phyloP scores from a whole-genome alignment of 768 basidiomycete species.

The Leccinum arenicola region DNA sequence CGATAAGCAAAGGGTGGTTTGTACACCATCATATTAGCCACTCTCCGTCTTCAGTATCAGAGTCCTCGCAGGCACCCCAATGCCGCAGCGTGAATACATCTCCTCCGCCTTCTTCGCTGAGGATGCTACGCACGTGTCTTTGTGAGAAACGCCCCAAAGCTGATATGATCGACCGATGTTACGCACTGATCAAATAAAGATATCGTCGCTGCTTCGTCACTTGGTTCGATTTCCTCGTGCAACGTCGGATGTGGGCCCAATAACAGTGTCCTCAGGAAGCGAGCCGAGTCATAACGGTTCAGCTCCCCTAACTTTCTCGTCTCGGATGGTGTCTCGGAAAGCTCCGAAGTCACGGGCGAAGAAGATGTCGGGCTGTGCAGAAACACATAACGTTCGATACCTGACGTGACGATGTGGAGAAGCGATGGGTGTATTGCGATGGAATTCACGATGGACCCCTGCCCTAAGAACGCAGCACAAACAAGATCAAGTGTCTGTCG shows the following conservation, averaged over 20 bases:
- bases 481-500: neutral
- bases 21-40: constrained; percentile 21
- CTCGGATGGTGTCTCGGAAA: constrained; percentile 44
- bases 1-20: neutral
- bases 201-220: constrained; percentile 50
- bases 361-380: constrained; percentile 66
- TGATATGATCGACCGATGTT: constrained; percentile 1
- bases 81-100: constrained; percentile 53
- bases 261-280: constrained; percentile 38
- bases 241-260: constrained; percentile 26
- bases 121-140: constrained; percentile 42
- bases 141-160: constrained; percentile 3
- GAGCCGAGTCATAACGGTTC: constrained; percentile 32
- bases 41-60: constrained; percentile 22
- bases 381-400: constrained; percentile 67
- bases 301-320: constrained; percentile 45
- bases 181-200: constrained; percentile 72
- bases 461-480: constrained; percentile 41
- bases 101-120: constrained; percentile 52
- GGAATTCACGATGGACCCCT: constrained; percentile 76
- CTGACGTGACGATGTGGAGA: constrained; percentile 64
- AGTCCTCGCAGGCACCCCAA: constrained; percentile 35
- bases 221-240: constrained; percentile 27
- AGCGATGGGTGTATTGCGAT: constrained; percentile 69
- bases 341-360: constrained; percentile 46